A percentile compares a stretch with the other conserved stretches of the same genome.
These are phyloP conservation scores for Microstegium vimineum DNA, from an alignment of 176 grass and related monocot genomes.

Conservation along the genomic window DNA sequence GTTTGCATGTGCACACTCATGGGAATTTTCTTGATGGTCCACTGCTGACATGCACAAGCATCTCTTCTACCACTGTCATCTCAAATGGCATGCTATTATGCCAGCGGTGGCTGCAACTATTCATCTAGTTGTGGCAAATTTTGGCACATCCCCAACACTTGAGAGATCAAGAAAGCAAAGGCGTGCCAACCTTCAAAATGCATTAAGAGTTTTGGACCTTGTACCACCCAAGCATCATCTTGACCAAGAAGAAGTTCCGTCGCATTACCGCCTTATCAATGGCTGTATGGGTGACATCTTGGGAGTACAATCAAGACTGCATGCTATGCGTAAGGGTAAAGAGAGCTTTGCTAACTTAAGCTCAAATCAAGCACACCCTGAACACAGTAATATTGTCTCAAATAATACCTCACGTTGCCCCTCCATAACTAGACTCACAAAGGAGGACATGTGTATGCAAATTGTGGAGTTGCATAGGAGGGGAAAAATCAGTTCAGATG, in stretches of 20 bases:
- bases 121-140: neutral
- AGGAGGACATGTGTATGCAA: slow-evolving; percentile 30
- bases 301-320: slow-evolving; percentile 10
- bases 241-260: neutral
- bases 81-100: neutral
- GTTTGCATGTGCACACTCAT: neutral
- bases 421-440: slow-evolving; percentile 1
- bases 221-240: slow-evolving; percentile 13
- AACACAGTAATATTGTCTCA: neutral
- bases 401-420: neutral
- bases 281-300: slow-evolving; percentile 43
- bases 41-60: slow-evolving; percentile 4
- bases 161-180: neutral
- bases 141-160: neutral
- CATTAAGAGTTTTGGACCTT: slow-evolving; percentile 33
- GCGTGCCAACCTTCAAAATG: neutral
- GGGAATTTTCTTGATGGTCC: neutral
- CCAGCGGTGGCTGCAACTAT: neutral
- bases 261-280: slow-evolving; percentile 41
- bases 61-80: neutral
- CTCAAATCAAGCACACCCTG: neutral
- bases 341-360: neutral
- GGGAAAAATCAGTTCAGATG: slow-evolving; percentile 22
- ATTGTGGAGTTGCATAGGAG: slow-evolving; percentile 40
- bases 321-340: neutral